A percentile compares a stretch with the other conserved stretches of the same genome.
These are phyloP conservation scores for Eucommia ulmoides DNA, from an alignment of 257 asterid genomes.

Conservation along the genomic window DNA sequence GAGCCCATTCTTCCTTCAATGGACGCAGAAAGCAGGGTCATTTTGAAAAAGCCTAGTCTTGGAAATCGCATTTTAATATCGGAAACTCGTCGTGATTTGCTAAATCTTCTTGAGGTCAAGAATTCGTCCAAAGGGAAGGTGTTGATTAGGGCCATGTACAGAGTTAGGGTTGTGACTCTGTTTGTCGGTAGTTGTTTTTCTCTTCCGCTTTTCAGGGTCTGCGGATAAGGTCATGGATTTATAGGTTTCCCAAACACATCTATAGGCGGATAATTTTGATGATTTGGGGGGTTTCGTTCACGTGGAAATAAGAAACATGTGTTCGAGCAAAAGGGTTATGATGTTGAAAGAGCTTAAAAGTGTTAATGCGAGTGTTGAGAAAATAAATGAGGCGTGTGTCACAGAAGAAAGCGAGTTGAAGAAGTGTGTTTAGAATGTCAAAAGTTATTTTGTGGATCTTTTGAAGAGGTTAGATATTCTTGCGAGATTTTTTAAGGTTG, in stretches of 20 bases:
- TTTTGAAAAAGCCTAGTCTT: constrained; percentile 51
- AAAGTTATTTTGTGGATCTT: too few relatives aligned
- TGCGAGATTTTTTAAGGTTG: too few relatives aligned
- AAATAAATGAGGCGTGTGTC: too few relatives aligned
- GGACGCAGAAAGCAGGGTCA: too few relatives aligned
- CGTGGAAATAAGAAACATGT: constrained; percentile 36
- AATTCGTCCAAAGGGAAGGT: constrained; percentile 75
- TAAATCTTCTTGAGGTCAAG: constrained; percentile 69
- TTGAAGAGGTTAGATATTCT: too few relatives aligned
- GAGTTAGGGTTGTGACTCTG: constrained; percentile 57
- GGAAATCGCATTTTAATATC: constrained; percentile 47
- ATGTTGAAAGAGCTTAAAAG: too few relatives aligned
- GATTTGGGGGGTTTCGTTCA: constrained; percentile 40
- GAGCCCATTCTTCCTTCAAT: too few relatives aligned
- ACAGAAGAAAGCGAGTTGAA: too few relatives aligned
- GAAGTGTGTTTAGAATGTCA: too few relatives aligned
- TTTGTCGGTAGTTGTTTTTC: constrained; percentile 54
- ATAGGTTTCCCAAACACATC: constrained; percentile 24
- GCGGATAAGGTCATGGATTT: constrained; percentile 48
- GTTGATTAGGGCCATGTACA: constrained; percentile 75
- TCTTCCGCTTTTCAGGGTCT: constrained; percentile 62
- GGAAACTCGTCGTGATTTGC: constrained; percentile 43
- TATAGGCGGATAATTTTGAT: constrained; percentile 51
- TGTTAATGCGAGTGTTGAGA: too few relatives aligned
- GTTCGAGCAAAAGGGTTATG: constrained; percentile 20